These are phyloP conservation scores for Chaetomidium leptoderma DNA, from an alignment of 495 filamentous ascomycete species.

Conservation along the genomic window DNA sequence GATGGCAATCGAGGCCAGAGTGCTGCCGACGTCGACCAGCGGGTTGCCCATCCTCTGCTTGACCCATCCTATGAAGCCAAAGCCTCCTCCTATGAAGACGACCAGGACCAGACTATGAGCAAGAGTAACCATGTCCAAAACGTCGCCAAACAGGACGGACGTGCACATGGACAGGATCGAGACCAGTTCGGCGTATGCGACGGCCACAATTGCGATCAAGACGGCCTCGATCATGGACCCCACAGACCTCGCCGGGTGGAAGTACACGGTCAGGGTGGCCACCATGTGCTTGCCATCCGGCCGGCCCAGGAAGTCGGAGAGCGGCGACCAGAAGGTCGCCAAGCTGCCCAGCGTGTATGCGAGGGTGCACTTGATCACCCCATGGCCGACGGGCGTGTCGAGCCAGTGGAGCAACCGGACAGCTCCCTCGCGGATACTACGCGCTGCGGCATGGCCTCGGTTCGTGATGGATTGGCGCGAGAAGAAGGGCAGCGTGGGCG, in stretches of 20 bases:
- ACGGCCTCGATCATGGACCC: constrained; percentile 90
- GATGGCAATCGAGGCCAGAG: constrained; percentile 81
- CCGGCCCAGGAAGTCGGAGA: constrained; percentile 69
- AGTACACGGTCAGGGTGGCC: constrained; percentile 88
- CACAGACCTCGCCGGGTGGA: constrained; percentile 86
- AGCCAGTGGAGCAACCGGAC: constrained; percentile 40
- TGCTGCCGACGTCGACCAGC: constrained; percentile 85
- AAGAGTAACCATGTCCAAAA: constrained; percentile 58
- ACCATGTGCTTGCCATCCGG: constrained; percentile 97
- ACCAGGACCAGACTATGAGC: constrained; percentile 79
- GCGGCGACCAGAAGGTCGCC: constrained; percentile 73
- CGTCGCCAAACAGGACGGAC: constrained; percentile 67
- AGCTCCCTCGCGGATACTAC: constrained; percentile 23
- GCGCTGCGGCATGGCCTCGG: constrained; percentile 29
- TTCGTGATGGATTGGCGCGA: constrained; percentile 24
- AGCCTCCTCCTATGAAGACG: constrained; percentile 81
- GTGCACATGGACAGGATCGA: constrained; percentile 84
- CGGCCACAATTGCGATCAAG: constrained; percentile 74
- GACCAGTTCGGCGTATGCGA: constrained; percentile 75
- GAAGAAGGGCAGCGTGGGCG: constrained; percentile 12
- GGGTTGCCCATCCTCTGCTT: constrained; percentile 86
- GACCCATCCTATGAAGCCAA: constrained; percentile 88
- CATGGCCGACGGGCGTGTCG: constrained; percentile 56
- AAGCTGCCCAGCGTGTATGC: constrained; percentile 87
- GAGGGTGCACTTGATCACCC: constrained; percentile 86